Evolutionary conservation across 495 filamentous ascomycete genomes (phyloP), one percentile per base, ranked within the genome.

Genomic region (Beverwykella pulmonaria): DNA sequence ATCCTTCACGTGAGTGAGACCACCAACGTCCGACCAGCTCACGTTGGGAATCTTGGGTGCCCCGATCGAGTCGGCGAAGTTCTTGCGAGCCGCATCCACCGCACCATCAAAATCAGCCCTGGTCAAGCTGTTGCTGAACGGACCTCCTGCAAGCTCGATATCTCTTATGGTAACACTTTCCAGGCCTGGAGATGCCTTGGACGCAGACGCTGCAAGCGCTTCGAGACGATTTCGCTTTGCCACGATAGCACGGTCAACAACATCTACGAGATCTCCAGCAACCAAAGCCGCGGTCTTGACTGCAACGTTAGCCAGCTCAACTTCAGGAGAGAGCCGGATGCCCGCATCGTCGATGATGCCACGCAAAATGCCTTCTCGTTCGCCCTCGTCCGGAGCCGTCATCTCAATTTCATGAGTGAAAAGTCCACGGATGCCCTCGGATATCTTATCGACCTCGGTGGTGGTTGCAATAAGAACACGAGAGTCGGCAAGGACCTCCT

Each of bases 1-100:
- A 68, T 93, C 91, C 80, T 98, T 97, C 73, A 97, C 92, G 70
- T 96, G 92, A 26, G 86, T 86, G 27, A 99, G 82, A 36, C 94
- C 94, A 73, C 94, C 94, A 56, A 99, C 94, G 76, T 99, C 95
- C 59, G 92, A 88, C 95, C 95, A 98, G 58, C 85, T 84, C 2
- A 99, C 95, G 70, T 97, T 96, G 14, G 94, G 94, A 71, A 98
- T 98, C 82, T 97, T 97, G 0, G 94, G 94, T 32, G 94, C 95
- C 47, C 95, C 95, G 69, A 99, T 98, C 12, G 93, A 87, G 75
- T 98, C 95, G 4, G 93, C 91, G 73, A 99, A 98, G 75, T 97
- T 98, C 82, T 96, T 95, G 34, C 94, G 87, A 1, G 95, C 94
- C 19, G 91, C 90, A 57, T 97, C 95, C 7, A 98, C 92, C 0